Evolutionary conservation across 1,284 basidiomycete species (phyloP).

Genomic region (Abortiporus biennis): DNA sequence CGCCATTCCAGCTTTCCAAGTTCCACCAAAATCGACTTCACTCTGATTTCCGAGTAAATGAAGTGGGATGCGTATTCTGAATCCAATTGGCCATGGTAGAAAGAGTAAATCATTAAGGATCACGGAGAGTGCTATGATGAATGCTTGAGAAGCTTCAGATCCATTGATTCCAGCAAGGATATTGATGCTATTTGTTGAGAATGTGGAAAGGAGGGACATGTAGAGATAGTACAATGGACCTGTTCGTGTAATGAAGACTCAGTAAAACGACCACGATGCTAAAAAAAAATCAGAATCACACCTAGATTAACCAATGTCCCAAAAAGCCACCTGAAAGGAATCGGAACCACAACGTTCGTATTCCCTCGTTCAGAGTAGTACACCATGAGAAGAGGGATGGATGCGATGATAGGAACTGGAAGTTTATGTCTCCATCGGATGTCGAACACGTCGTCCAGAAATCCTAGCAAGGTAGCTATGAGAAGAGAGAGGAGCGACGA

Average conservation of each 20-base stretch:
- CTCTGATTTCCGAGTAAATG: conserved; percentile 60
- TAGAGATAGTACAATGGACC: conserved; percentile 95
- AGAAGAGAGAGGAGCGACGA: conserved; percentile 88
- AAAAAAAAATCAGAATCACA: conserved; percentile 27
- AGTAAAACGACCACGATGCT: neutral
- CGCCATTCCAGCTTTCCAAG: conserved; percentile 79
- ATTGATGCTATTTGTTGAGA: conserved; percentile 98
- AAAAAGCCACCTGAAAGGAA: conserved; percentile 67
- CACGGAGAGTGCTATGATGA: conserved; percentile 89
- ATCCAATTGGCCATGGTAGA: conserved; percentile 75
- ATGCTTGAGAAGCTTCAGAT: conserved; percentile 89
- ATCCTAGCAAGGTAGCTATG: conserved; percentile 91
- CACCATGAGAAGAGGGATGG: conserved; percentile 91
- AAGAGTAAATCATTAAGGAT: conserved; percentile 91
- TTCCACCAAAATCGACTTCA: conserved; percentile 67
- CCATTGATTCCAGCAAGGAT: conserved; percentile 98
- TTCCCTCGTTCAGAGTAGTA: conserved; percentile 94
- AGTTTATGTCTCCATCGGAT: conserved; percentile 98
- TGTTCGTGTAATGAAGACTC: conserved; percentile 22
- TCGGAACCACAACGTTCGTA: conserved; percentile 91
- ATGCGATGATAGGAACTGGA: conserved; percentile 93
- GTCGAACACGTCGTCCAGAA: conserved; percentile 97
- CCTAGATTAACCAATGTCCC: conserved; percentile 86
- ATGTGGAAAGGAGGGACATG: conserved; percentile 94
- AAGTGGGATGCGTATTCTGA: conserved; percentile 63